Evolutionary conservation across 768 basidiomycete genomes (phyloP).

Genomic region (Pleurotus citrinopileatus): DNA sequence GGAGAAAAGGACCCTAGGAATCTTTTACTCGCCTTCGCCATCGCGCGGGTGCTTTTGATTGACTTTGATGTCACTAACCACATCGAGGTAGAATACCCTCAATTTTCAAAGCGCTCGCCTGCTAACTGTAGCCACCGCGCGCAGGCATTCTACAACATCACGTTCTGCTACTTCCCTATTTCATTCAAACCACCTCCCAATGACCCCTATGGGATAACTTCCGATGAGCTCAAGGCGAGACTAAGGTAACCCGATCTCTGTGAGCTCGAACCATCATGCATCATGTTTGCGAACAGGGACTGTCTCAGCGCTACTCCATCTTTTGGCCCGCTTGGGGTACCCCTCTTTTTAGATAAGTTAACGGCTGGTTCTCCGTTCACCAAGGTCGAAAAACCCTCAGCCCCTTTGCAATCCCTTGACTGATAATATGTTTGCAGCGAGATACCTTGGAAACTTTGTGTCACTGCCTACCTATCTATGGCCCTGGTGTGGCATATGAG

Average conservation of each 20-base stretch:
- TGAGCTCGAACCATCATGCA: neutral
- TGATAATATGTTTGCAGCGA: slow-evolving; percentile 43
- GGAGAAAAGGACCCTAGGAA: slow-evolving; percentile 99
- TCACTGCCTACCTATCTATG: slow-evolving; percentile 83
- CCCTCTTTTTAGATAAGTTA: slow-evolving; percentile 90
- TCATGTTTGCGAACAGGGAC: slow-evolving; percentile 31
- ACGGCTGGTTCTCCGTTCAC: slow-evolving; percentile 74
- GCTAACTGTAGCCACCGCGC: neutral
- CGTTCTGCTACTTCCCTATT: slow-evolving; percentile 98
- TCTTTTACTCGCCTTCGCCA: slow-evolving; percentile 84
- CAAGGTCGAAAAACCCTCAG: slow-evolving; percentile 52
- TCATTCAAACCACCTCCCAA: slow-evolving; percentile 92
- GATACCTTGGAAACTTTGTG: slow-evolving; percentile 83
- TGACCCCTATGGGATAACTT: slow-evolving; percentile 89
- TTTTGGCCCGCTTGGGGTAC: slow-evolving; percentile 83
- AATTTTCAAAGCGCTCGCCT: neutral
- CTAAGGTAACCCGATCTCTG: slow-evolving; percentile 49
- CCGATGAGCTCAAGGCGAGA: slow-evolving; percentile 76
- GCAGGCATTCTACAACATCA: slow-evolving; percentile 90
- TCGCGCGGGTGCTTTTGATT: slow-evolving; percentile 79
- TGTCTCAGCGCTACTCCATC: slow-evolving; percentile 78
- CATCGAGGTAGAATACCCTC: slow-evolving; percentile 62
- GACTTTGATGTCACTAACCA: slow-evolving; percentile 79
- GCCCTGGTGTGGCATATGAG: slow-evolving; percentile 53
- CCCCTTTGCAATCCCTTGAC: neutral